These are phyloP conservation scores for Macrolepiota albuminosa DNA, from an alignment of 768 basidiomycete species.

Conservation along the genomic window DNA sequence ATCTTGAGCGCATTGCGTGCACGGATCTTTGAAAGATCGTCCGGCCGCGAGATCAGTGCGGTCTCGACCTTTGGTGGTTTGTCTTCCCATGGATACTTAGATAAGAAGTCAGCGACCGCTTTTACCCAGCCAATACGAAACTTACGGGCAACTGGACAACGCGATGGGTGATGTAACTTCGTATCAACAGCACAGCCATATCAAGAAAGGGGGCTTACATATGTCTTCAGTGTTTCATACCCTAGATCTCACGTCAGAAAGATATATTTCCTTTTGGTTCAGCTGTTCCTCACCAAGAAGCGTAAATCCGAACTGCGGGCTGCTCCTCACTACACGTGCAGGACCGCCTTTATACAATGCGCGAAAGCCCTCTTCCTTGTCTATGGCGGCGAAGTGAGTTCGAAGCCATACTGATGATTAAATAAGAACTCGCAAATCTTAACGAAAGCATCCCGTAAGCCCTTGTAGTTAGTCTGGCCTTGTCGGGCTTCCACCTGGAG, in stretches of 20 bases:
- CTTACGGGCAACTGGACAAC: constrained; percentile 42
- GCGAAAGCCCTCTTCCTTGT: constrained; percentile 82
- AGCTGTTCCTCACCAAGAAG: constrained; percentile 47
- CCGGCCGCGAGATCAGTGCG: constrained; percentile 61
- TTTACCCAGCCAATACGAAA: constrained; percentile 21
- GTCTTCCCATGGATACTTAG: constrained; percentile 79
- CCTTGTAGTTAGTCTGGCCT: constrained; percentile 90
- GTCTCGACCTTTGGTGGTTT: constrained; percentile 66
- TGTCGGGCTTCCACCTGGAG: constrained; percentile 89
- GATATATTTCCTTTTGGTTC: constrained; percentile 4
- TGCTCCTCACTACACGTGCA: constrained; percentile 83
- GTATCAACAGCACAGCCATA: constrained; percentile 1
- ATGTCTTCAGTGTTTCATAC: constrained; percentile 42
- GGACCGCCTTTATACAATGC: constrained; percentile 92
- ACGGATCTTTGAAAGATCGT: constrained; percentile 84
- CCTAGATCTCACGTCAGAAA: constrained; percentile 21
- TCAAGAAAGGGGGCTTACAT: constrained; percentile 27
- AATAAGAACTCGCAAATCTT: constrained; percentile 69
- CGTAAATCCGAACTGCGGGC: constrained; percentile 94
- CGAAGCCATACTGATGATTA: background rate
- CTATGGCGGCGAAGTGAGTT: constrained; percentile 33
- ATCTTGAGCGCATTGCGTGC: constrained; percentile 96
- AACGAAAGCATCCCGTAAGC: constrained; percentile 80
- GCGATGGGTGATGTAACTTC: constrained; percentile 12
- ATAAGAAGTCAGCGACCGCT: constrained; percentile 7